Percentiles rank a stretch among this genome's conserved stretches.
phyloP scores from a whole-genome alignment of 345 rosid species.

The Brassica nigra region DNA sequence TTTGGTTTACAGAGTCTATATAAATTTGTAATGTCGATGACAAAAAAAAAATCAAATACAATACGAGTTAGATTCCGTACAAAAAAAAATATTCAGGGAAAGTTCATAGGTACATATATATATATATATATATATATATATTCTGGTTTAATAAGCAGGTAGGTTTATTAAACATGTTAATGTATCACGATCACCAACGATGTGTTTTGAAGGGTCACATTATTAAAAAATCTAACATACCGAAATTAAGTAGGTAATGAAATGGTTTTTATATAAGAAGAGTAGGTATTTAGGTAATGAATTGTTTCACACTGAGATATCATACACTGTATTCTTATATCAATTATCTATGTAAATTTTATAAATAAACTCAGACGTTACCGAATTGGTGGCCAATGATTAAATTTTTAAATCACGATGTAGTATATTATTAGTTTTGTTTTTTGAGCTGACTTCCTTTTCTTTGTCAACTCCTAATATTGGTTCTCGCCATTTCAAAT shows the following conservation, averaged over 20 bases:
- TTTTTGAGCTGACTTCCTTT: constrained; percentile 12
- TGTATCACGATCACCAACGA: not conserved
- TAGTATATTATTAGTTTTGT: not conserved
- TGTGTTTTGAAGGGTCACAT: not conserved
- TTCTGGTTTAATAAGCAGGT: not conserved
- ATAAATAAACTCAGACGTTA: constrained; percentile 10
- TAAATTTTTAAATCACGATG: not conserved
- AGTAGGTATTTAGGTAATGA: constrained; percentile 3
- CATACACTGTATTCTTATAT: not conserved
- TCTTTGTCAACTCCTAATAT: not conserved
- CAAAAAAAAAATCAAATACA: too few species aligned
- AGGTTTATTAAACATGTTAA: not conserved
- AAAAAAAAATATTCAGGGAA: not conserved
- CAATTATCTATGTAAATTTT: not conserved
- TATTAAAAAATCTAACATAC: not conserved
- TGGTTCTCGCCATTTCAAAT: not conserved
- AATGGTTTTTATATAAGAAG: not conserved
- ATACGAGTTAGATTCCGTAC: not conserved
- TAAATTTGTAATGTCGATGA: too few species aligned
- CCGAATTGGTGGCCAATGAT: not conserved
- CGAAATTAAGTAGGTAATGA: not conserved
- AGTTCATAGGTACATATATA: not conserved
- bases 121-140: not conserved
- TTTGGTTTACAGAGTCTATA: too few species aligned
- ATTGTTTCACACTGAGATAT: constrained; percentile 4